Conservation (phyloP, 768 basidiomycete species). For the Trametes cubensis region DNA sequence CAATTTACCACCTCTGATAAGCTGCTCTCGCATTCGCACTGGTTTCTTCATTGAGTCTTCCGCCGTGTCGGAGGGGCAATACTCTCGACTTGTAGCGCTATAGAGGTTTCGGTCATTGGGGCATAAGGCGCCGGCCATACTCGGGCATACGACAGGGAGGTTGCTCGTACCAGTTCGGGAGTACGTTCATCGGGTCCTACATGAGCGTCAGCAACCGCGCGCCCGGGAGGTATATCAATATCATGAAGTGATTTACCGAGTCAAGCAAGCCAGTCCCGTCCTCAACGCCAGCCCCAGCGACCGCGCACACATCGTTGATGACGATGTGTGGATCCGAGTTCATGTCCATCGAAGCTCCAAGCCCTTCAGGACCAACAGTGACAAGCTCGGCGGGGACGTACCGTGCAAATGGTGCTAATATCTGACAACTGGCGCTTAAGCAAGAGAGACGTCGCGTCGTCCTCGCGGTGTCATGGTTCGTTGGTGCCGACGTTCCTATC, state of each 20-base stretch:
- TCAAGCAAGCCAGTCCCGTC: slow-evolving; percentile 78
- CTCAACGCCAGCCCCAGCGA: slow-evolving; percentile 59
- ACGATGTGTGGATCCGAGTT: slow-evolving; percentile 54
- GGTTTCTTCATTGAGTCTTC: slow-evolving; percentile 20
- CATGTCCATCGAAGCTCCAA: slow-evolving; percentile 42
- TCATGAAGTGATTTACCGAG: slow-evolving; percentile 84
- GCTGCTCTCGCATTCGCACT: too few relatives aligned
- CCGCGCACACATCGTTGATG: slow-evolving; percentile 48
- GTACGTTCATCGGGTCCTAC: slow-evolving; percentile 36
- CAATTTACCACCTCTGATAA: too few relatives aligned
- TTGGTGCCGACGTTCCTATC: slow-evolving; percentile 68
- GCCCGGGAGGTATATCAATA: slow-evolving; percentile 48
- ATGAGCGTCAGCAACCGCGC: slow-evolving; percentile 29
- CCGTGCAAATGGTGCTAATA: slow-evolving; percentile 29
- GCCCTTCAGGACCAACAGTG: slow-evolving; percentile 30
- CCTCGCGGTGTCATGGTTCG: slow-evolving; percentile 46
- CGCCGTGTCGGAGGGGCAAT: slow-evolving; percentile 10
- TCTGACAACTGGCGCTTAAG: slow-evolving; percentile 33
- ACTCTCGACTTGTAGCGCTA: not conserved
- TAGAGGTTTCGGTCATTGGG: slow-evolving; percentile 7
- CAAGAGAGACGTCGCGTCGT: slow-evolving; percentile 32
- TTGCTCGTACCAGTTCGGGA: slow-evolving; percentile 64
- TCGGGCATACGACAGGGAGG: slow-evolving; percentile 40
- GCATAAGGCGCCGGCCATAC: slow-evolving; percentile 5
- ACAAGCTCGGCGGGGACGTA: slow-evolving; percentile 45